Base-by-base conservation (phyloP, 257 asterid species). In the Nicotiana knightiana region DNA sequence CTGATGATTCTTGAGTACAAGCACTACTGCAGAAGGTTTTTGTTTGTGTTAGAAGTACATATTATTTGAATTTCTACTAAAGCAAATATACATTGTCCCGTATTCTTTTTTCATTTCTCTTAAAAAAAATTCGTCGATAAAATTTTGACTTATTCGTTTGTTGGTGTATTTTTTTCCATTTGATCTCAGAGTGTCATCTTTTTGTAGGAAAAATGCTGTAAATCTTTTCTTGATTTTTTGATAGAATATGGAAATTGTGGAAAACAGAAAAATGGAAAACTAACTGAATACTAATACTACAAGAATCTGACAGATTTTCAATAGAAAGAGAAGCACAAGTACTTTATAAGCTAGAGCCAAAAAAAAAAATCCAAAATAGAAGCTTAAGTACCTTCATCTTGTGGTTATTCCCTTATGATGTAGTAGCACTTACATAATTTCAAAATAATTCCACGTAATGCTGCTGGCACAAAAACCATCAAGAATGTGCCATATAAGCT, bases 1-100 rank as follows among this genome's bases (percentile, higher is more conserved):
- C 75, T 32, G 75, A 66, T 32, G 26, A 66, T 15, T n/a, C 75
- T 66, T 51, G 63, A 32, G 63, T 15, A 1, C 43, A 73, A 46
- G 15, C 15, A 24, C 61, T 48, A 73, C 15, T 73, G 63, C 26
- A 51, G 63, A 51, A 26, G 62, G 63, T 12, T 48, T 26, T 73
- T 73, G 79, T 48, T 48, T 73, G 24, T 73, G 62, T 17, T 73
- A 26, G 79, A 73, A 73, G 79, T 73, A 24, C 62, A 48, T 24
- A 71, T 24, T 73, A 51, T 13, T 73, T 48, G 2, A 73, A 73
- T 48, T 73, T 73, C 24, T 73, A 73, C 79, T 15, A 46, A 46
- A 0, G 62, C 6, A 48, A 48, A 48, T 51, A 48, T 48, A 26
- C 1, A 46, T 24, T 48, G 63, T 48, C 24, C 62, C 39, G 13